A percentile compares a stretch with the other conserved stretches of the same genome.
These are phyloP conservation scores for Epichloe coenophiala DNA, from an alignment of 2,329 filamentous ascomycete genomes.

Conservation along the genomic window DNA sequence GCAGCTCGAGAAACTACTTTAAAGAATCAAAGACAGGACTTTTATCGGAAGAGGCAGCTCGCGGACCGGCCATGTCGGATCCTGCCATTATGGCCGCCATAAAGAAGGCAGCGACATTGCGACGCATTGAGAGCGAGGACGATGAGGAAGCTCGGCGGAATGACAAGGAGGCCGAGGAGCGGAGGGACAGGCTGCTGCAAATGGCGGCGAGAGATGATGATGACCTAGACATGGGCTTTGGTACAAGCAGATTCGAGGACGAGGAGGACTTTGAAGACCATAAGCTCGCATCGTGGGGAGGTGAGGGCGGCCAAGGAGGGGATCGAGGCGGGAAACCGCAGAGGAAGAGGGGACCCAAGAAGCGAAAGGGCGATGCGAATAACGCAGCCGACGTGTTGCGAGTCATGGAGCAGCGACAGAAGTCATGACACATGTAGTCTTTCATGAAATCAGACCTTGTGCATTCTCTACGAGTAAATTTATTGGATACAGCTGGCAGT, in stretches of 20 bases:
- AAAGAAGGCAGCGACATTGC: constrained; percentile 64
- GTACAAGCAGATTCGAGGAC: constrained; percentile 73
- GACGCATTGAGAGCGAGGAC: constrained; percentile 29
- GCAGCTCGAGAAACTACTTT: constrained; percentile 46
- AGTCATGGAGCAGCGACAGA: constrained; percentile 53
- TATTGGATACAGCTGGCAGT: too few relatives aligned
- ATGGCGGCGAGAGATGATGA: constrained; percentile 67
- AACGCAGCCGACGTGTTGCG: constrained; percentile 68
- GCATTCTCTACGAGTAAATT: too few relatives aligned
- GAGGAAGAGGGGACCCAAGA: constrained; percentile 59
- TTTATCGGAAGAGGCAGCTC: constrained; percentile 36
- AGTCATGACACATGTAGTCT: constrained; percentile 7
- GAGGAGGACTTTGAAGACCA: constrained; percentile 66
- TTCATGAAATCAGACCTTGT: too few relatives aligned
- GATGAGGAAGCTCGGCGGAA: constrained; percentile 23
- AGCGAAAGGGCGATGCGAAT: constrained; percentile 66
- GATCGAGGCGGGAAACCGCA: constrained; percentile 32
- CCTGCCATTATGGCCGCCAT: constrained; percentile 72
- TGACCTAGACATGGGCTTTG: constrained; percentile 92
- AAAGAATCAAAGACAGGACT: constrained; percentile 41
- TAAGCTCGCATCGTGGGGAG: constrained; percentile 55
- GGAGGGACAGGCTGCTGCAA: constrained; percentile 61
- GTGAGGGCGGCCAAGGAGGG: constrained; percentile 33
- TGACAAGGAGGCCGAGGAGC: constrained; percentile 47
- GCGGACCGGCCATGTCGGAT: constrained; percentile 48